Evolutionary conservation across 352 stramenopile genomes (phyloP), one percentile per base, ranked within the genome.

Genomic region (Pythium volutum): DNA sequence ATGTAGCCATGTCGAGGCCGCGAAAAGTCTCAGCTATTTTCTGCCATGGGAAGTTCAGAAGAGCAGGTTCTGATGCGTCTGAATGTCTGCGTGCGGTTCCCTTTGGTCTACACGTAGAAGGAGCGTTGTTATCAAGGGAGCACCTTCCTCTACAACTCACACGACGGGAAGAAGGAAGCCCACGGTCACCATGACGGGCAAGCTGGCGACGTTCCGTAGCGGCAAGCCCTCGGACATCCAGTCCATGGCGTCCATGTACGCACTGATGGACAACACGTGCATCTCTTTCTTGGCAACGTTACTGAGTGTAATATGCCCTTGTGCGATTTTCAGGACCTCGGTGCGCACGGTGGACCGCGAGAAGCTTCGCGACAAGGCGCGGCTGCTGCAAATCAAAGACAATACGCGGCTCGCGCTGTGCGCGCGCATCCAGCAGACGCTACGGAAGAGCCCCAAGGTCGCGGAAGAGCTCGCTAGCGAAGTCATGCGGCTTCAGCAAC

Each of bases 351-450:
- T 89, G 49, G 77, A 89, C 62, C 79, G 76, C 27, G 81, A 89
- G 46, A 75, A 80, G 48, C 75, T 93, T 18, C 74, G 81, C 38
- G 81, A 88, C 54, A 87, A 88, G 41, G 83, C 81, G 25, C 71
- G 75, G 5, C 68, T 78, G 43, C 60, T 91, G 52, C 80, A 91
- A 57, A 89, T 93, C 81, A 81, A 84, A 22, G 81, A 90, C 38
- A 86, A 77, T 26, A 64, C 87, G 71, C 76, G 81, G 0, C 68
- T 91, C 20, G 66, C 72, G 33, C 77, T 93, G 66, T 93, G 83
- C 47, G 78, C 76, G 10, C 83, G 83, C 49, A 74, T 93, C 51
- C 83, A 93, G 62, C 79, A 89, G 54, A 76, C 79, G 59, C 69
- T 85, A 34, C 77, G 76, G 20, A 93, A 91, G 66, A 77, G 63